These are phyloP conservation scores for Malania oleifera DNA, from an alignment of 164 flowering plant species.

Conservation along the genomic window DNA sequence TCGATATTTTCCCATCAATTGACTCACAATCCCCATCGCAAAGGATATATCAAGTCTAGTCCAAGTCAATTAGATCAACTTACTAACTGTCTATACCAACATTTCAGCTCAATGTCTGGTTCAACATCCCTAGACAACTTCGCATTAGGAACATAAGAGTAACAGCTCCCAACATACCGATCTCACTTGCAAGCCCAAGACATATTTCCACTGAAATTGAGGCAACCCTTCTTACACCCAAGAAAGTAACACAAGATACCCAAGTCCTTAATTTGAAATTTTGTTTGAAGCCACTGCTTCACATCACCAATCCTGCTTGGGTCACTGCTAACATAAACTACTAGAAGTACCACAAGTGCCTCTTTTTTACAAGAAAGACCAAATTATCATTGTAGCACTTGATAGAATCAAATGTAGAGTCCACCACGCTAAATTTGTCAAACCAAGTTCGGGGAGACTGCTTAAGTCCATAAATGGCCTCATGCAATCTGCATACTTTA, in stretches of 20 bases:
- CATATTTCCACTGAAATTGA: conserved; percentile 1
- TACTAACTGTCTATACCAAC: no score
- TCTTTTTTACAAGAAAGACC: conserved; percentile 2
- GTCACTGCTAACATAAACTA: conserved; percentile 5
- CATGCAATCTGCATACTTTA: not conserved
- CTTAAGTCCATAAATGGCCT: conserved; percentile 6
- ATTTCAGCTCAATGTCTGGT: no score
- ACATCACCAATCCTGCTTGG: conserved; percentile 1
- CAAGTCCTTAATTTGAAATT: conserved; percentile 13
- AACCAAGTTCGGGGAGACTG: conserved; percentile 11
- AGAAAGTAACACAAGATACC: not conserved
- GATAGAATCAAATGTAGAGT: no score
- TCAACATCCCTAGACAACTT: no score
- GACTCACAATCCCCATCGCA: not conserved
- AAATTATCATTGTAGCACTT: no score
- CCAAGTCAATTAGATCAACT: conserved; percentile 9
- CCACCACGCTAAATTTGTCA: conserved; percentile 5
- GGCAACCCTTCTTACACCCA: not conserved
- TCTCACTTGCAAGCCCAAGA: not conserved
- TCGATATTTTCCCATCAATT: not conserved
- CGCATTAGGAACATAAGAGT: no score
- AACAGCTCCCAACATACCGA: conserved; percentile 4
- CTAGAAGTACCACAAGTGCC: not conserved
- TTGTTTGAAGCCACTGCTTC: not conserved
- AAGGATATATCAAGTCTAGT: conserved; percentile 1